Evolutionary conservation across 106 monocot species (phyloP), one percentile per base, ranked within the genome.

Genomic region (Dendrobium nobile): DNA sequence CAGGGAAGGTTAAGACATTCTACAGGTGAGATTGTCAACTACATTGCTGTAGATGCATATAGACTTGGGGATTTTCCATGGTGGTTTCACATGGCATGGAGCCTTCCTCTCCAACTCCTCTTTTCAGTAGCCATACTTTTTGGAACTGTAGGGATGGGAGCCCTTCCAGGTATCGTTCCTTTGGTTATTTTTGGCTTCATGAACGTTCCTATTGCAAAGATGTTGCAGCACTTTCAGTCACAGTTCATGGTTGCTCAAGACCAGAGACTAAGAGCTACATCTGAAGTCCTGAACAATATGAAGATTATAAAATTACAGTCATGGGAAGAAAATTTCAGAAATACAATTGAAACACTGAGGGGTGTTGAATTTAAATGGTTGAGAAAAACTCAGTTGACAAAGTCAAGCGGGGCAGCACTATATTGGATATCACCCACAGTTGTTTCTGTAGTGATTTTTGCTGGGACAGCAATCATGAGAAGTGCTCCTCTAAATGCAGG

Each of bases 81-180:
- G 83, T 95, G 95, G 95, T 84, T 95, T 73, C 92, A 92, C 48
- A 85, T 82, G 85, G 80, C 86, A n/a, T 92, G 92, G 92, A 88
- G 80, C 26, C 79, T 83, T 72, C 83, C 84, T 15, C 74, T 95
- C 18, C 95, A 95, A 61, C 85, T 92, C 13, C 11, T 79, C 17
- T 42, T 95, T 45, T 67, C 88, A 7, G 16, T 90, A 9, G 84
- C 79, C 41, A 84, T 87, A 15, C 88, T 91, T 20, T 86, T 90
- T 54, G 72, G 83, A n/a, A 72, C 79, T 16, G 91, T 88, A 11
- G 88, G 90, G 7, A 41, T 80, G 17, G 94, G 91, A 3, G 87
- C 88, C 17, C 41, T 86, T 58, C 88, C 90, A 8, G 86, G 89
- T 37, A 59, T 94, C 7, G 78, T 90, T 44, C 91, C 87, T 9